A percentile compares a stretch with the other conserved stretches of the same genome.
These are phyloP conservation scores for Xylaria sp. DNA, from an alignment of 2,329 filamentous ascomycete species.

Conservation along the genomic window DNA sequence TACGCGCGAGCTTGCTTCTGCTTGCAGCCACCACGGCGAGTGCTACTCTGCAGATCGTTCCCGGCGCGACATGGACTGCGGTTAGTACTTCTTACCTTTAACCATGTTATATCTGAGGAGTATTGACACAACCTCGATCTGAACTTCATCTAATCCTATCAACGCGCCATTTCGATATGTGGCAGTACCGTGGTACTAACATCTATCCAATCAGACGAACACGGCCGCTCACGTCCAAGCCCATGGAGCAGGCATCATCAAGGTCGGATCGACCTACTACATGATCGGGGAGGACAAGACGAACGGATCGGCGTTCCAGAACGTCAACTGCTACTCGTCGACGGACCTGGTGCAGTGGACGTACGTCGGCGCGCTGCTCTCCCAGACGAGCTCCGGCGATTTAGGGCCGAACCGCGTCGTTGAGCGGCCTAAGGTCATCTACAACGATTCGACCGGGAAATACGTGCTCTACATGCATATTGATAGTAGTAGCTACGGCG, in stretches of 20 bases:
- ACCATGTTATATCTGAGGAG: not conserved
- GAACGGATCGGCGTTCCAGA: slow-evolving; percentile 69
- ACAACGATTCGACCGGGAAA: slow-evolving; percentile 68
- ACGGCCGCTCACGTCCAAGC: slow-evolving; percentile 68
- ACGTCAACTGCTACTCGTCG: slow-evolving; percentile 75
- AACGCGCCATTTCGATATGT: not conserved
- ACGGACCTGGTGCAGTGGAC: slow-evolving; percentile 72
- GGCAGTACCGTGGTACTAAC: slow-evolving; percentile 1
- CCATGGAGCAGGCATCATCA: slow-evolving; percentile 72
- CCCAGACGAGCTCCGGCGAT: slow-evolving; percentile 63
- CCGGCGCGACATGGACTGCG: slow-evolving; percentile 48
- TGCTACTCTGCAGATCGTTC: slow-evolving; percentile 48
- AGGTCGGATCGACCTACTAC: slow-evolving; percentile 70
- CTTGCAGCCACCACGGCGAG: slow-evolving; percentile 41
- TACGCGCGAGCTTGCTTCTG: slow-evolving; percentile 38
- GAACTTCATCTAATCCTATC: not conserved
- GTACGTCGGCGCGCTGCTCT: slow-evolving; percentile 68
- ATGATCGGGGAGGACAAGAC: slow-evolving; percentile 77
- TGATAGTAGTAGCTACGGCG: slow-evolving; percentile 66
- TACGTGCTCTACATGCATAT: slow-evolving; percentile 79
- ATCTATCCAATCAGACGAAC: slow-evolving; percentile 30
- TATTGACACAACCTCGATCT: not conserved
- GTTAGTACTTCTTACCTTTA: slow-evolving; percentile 33
- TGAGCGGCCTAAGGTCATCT: slow-evolving; percentile 75
- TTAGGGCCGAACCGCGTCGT: slow-evolving; percentile 71